Evolutionary conservation across 2,329 filamentous ascomycete species (phyloP), one percentile per base, ranked within the genome.

Genomic region (Pleomassaria siparia): DNA sequence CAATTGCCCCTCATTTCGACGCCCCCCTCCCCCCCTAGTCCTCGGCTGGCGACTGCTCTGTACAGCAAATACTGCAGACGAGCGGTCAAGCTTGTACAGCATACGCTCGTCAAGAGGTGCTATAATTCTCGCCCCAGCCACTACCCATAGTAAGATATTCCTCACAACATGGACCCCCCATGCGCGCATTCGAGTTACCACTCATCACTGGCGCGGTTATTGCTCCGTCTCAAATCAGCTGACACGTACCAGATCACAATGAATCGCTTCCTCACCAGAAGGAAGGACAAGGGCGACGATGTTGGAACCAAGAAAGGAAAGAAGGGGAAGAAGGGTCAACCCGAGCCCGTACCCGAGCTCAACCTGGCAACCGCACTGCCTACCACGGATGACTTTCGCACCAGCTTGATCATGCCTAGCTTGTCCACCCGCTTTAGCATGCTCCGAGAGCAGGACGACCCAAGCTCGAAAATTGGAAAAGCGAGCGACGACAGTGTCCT

Each of bases 371-470:
- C 77, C 11, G 91, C 84, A 1, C 76, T 99, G 2, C 94, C 94
- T 1, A 80, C 91, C 0, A 85, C 77, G 39, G 90, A 97, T 71
- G 87, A 97, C 64, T 97, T 99, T 71, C 84, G 94, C 47, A 99
- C 94, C 3, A 97, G 94, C 76, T 76, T 99, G 49, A 78, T 99
- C 53, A 95, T 99, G 92, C 91, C 90, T 0, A 92, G 91, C 33
- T 80, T 99, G 4, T 97, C 92, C 0, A 90, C 91, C 11, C 85
- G 94, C 6, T 99, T 99, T 70, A 97, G 92, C 59, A 97, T 97
- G 92, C 76, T 97, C 25, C 80, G 90, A 62, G 92, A 96, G 71
- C 92, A 96, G 69, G 91, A 96, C 67, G 91, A 96, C 62, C 92
- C 92, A 1, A 86, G 78, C 53, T 92, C 90, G 2, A 88, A 91